Percentiles rank a stretch among this genome's conserved stretches.
Conservation (phyloP, 2,329 filamentous ascomycete genomes). For the Helminthosporium solani region DNA sequence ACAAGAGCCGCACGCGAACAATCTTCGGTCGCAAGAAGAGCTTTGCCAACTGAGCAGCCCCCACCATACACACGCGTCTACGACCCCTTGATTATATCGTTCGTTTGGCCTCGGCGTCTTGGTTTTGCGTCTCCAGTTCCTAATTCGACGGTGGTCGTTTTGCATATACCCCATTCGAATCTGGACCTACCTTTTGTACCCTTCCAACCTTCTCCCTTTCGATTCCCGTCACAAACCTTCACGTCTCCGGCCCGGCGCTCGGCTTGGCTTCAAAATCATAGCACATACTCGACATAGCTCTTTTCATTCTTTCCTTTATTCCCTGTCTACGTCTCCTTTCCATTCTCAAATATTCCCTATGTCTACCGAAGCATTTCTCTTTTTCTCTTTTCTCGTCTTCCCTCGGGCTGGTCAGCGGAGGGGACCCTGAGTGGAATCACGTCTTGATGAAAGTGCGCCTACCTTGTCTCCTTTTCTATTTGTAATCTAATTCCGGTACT, state of each 20-base stretch:
- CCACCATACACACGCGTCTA: constrained; percentile 34
- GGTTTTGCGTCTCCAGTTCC: constrained; percentile 13
- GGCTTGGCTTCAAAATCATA: neutral
- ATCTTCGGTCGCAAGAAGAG: constrained; percentile 68
- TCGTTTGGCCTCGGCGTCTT: constrained; percentile 34
- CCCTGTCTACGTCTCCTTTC: constrained; percentile 6
- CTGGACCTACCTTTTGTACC: constrained; percentile 4
- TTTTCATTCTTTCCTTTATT: constrained; percentile 2
- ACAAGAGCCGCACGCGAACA: constrained; percentile 73
- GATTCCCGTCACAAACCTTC: constrained; percentile 16
- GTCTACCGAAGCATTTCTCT: constrained; percentile 5
- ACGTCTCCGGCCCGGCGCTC: constrained; percentile 26
- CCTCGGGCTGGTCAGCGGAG: neutral
- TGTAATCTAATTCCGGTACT: constrained; percentile 8
- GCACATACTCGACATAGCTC: constrained; percentile 6
- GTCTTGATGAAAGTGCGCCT: neutral
- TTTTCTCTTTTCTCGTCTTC: neutral
- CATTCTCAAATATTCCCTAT: constrained; percentile 7
- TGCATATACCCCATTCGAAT: constrained; percentile 29
- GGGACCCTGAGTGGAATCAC: neutral
- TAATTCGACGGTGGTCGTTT: constrained; percentile 24
- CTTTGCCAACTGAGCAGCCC: constrained; percentile 18
- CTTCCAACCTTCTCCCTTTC: constrained; percentile 6
- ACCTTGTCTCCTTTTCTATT: neutral
- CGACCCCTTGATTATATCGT: constrained; percentile 28